Evolutionary conservation across 805 yeast species (phyloP), one percentile per base, ranked within the genome.

Genomic region (Sugiyamaella mastotermitis): DNA sequence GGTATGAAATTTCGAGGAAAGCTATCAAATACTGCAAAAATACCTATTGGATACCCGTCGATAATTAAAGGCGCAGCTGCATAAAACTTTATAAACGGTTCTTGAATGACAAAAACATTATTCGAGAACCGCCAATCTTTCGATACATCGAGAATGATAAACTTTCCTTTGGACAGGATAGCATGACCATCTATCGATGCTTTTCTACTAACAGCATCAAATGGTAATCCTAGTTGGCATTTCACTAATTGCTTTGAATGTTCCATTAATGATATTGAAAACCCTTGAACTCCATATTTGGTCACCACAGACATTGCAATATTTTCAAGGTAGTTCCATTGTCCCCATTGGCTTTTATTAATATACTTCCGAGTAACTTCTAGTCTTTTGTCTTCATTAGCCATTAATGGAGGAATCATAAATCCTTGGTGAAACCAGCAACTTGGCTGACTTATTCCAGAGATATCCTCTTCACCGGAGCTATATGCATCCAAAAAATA

Each of bases 171-270:
- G 0, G 87, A 78, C 24, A 83, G 58, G 1, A 83, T 66, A 0
- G 86, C 66, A 58, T 83, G 90, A 6, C 76, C 76, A 53, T 83
- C 92, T 32, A 83, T 57, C 5, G 86, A 76, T 2, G 76, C 60
- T 15, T 56, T 58, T 37, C 85, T 63, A 9, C 77, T 76, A 35
- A 76, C 67, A 40, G 67, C 74, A n/a, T 57, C 63, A 39, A 71
- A 58, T 4, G 68, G 69, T 24, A 78, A 59, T 5, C 71, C 64
- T 7, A 67, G 60, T 40, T 73, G 73, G 48, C 61, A 65, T 49
- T 76, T 75, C 15, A 78, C 65, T 7, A 68, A 41, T 31, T 76
- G 81, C 31, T 62, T 61, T 13, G 60, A 61, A 8, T 67, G 53
- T 37, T 71, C 73, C 5, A 83, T 49, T n/a, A 82, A 42, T 5